Evolutionary conservation across 148 eudicot species (phyloP), one percentile per base, ranked within the genome.

Genomic region (Rhododendron mucronatum): DNA sequence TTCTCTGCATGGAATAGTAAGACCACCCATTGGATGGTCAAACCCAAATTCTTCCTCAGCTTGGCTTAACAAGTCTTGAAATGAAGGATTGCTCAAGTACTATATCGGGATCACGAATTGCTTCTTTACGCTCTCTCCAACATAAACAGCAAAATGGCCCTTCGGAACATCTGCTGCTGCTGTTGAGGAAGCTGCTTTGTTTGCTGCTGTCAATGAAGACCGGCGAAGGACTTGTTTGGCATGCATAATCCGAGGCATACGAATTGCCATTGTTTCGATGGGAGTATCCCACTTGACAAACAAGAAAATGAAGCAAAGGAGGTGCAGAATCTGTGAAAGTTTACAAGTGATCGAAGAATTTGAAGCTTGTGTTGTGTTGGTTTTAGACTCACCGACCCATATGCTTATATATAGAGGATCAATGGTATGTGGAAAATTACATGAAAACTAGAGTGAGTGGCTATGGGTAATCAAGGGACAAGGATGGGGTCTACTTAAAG

Each of bases 101-200:
- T n/a, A 74, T 37, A 74, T 74, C 3, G 47, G 45, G 37, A 37
- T 74, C 71, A 63, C 11, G n/a, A 63, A 63, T 23, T 30, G 71
- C 71, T 73, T 73, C 77, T 73, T 73, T 23, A 88, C 75, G 0
- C 53, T 81, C 47, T 73, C 77, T 33, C 77, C 77, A 33, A 73
- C 77, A 73, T 73, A 73, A 73, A 30, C 77, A 2, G 41, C n/a
- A 5, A 74, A 37, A 74, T 37, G 78, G 20, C 47, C 78, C 13
- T 37, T 74, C 0, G 78, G 47, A 15, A 74, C 23, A 35, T 74
- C 45, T 83, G 16, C 7, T 2, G 4, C 39, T 37, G 80, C 65
- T 18, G 13, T 5, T 82, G 84, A 63, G 14, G 41, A 78, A 7
- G 23, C 59, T 59, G 74, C 14, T 48, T 65, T 63, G 57, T 69